A percentile compares a stretch with the other conserved stretches of the same genome.
These are phyloP conservation scores for Amphirosellinia nigrospora DNA, from an alignment of 495 filamentous ascomycete genomes.

Conservation along the genomic window DNA sequence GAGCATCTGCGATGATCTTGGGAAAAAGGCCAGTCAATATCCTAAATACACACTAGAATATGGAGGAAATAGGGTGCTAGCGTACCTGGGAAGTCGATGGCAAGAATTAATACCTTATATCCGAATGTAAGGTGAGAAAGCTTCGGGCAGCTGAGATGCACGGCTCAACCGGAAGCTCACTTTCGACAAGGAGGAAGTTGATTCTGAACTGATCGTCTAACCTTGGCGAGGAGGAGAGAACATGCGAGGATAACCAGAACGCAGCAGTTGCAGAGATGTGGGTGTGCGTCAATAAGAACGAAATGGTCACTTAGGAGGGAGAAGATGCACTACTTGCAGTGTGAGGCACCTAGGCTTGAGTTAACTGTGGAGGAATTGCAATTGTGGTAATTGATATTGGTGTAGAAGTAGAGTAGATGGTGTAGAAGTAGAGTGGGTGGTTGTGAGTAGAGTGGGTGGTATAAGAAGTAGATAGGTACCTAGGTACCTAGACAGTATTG, in stretches of 20 bases:
- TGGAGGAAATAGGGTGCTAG: not conserved
- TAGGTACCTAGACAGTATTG: no score
- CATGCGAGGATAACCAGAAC: not conserved
- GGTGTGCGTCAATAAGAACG: not conserved
- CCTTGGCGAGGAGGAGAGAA: not conserved
- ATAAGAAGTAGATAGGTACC: no score
- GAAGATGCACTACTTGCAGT: not conserved
- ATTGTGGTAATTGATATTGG: no score
- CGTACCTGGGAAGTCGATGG: not conserved
- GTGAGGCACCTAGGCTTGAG: no score
- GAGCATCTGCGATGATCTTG: not conserved
- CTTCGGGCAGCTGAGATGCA: constrained; percentile 35
- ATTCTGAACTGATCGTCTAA: not conserved
- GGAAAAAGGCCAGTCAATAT: not conserved
- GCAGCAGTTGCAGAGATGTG: not conserved
- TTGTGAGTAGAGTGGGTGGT: no score
- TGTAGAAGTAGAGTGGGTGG: no score
- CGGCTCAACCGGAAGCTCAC: constrained; percentile 57
- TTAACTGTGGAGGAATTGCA: no score
- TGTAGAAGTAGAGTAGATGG: no score
- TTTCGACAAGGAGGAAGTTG: constrained; percentile 47
- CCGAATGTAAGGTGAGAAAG: constrained; percentile 30
- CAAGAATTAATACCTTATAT: constrained; percentile 41
- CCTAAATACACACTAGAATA: not conserved
- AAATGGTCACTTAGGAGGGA: not conserved